Base-by-base conservation (phyloP, 2,329 filamentous ascomycete genomes). In the Monosporascus sp. region DNA sequence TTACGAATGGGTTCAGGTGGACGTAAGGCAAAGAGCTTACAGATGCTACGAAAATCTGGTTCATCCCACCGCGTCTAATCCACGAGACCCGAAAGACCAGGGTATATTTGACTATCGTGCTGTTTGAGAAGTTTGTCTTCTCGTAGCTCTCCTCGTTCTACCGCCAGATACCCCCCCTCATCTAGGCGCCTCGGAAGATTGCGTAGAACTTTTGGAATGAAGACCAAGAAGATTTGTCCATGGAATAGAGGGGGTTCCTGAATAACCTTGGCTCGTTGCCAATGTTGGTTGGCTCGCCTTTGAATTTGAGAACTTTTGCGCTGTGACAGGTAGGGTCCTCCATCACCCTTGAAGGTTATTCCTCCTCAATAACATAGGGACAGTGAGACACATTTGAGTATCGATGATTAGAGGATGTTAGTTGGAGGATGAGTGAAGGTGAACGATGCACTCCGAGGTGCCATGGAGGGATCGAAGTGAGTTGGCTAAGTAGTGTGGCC, bases 111-210 rank as follows among this genome's bases (percentile, higher is more conserved):
- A n/a, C n/a, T 44, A 44, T 22, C 40, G 16, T n/a, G 16, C n/a
- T 44, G 40, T 9, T 46, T 45, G 50, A 57, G 55, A 53, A 49
- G 47, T 51, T 48, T 57, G 47, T 44, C 40, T 55, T 57, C 56
- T 56, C 52, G 50, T 55, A 59, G 54, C 52, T 58, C 58, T 63
- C 55, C 56, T 57, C 56, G 53, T 55, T 61, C 56, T 59, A 57
- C 49, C 60, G 56, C 62, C 63, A 65, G 58, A 60, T 62, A 60
- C 51, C 54, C 50, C 51, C 54, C 50, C 61, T 57, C 53, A 60
- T 59, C 59, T 61, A 62, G 57, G 58, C 61, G 58, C 58, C 50
- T 53, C 45, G 52, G 57, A 56, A 59, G 50, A 59, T 58, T 41
- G 50, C 38, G 48, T 51, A 44, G 49, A 57, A 52, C 52, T 52